Evolutionary conservation across 1,284 basidiomycete species (phyloP), one percentile per base, ranked within the genome.

Genomic region (Marasmius sp.): DNA sequence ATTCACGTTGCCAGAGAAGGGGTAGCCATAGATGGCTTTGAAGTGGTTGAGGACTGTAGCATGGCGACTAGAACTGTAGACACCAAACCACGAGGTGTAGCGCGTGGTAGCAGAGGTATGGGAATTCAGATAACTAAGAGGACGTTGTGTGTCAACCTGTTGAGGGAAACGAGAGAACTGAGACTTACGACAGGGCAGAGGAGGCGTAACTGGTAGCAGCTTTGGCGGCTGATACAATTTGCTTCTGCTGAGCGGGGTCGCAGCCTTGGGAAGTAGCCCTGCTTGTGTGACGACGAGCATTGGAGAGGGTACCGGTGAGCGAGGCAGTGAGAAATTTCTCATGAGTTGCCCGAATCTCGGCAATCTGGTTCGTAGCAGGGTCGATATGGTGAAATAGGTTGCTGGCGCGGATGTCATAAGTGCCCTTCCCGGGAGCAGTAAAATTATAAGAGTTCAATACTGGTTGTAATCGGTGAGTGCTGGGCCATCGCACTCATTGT

Each of bases 371-470:
- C 50, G 66, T 69, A 53, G 60, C 62, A 38, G 66, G 64, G 62
- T 79, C 73, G 62, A 81, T 74, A 61, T 75, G 67, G 68, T 78
- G 75, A 74, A 83, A 81, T 52, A 74, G 68, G 68, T 79, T 80
- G 54, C 70, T 69, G 18, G 81, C 75, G 61, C 76, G 73, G 62
- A 83, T 72, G 49, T 74, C 71, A 70, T 82, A 84, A 18, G 69
- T 66, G 53, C 76, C 77, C 18, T 67, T 75, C 33, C 79, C 79
- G 6, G 77, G 68, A 11, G 64, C 39, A 16, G 78, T 79, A 70
- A 83, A 81, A 72, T 82, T 80, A 71, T 83, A 85, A 1, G 79
- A 77, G 50, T 74, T 66, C n/a, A 77, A 76, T 51, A 83, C 81
- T 83, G 57, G 11, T 51, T 11, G 22, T 43, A 50, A 49, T 43